A percentile compares a stretch with the other conserved stretches of the same genome.
Conservation (phyloP, 1,139 yeast species). For the Suhomyces coccinellae region DNA sequence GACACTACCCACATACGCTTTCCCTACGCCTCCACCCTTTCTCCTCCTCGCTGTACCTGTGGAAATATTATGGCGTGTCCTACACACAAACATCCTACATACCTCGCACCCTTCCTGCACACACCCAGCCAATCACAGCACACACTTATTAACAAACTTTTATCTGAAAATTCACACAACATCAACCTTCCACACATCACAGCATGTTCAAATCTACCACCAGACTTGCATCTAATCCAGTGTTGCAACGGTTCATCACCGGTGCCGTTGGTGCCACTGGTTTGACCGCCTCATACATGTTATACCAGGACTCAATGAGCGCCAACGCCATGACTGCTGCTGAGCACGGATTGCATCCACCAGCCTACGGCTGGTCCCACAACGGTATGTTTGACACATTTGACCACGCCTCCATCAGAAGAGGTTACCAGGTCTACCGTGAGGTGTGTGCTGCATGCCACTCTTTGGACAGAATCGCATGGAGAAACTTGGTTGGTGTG, state of each 20-base stretch:
- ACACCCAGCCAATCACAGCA: constrained; percentile 11
- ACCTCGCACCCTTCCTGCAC: constrained; percentile 5
- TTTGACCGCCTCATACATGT: constrained; percentile 68
- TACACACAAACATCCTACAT: neutral
- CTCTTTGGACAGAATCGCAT: constrained; percentile 93
- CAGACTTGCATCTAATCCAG: constrained; percentile 24
- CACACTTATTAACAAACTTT: constrained; percentile 12
- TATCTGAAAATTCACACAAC: constrained; percentile 11
- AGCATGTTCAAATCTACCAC: constrained; percentile 14
- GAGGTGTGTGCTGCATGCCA: constrained; percentile 99
- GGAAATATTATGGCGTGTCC: neutral
- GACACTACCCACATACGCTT: neutral
- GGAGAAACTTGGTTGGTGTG: constrained; percentile 98
- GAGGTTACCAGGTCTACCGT: constrained; percentile 98
- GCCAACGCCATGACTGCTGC: constrained; percentile 98
- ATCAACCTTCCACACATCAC: constrained; percentile 6
- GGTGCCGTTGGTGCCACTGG: constrained; percentile 71
- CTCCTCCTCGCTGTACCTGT: neutral
- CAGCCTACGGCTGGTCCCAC: constrained; percentile 92
- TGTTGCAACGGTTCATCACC: constrained; percentile 56
- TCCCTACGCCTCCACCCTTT: neutral
- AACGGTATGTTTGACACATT: constrained; percentile 88
- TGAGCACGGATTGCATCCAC: constrained; percentile 98
- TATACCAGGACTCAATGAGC: constrained; percentile 76
- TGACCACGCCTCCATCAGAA: constrained; percentile 95